Base-by-base conservation (phyloP, 83 land plant species). In the Thuja plicata region DNA sequence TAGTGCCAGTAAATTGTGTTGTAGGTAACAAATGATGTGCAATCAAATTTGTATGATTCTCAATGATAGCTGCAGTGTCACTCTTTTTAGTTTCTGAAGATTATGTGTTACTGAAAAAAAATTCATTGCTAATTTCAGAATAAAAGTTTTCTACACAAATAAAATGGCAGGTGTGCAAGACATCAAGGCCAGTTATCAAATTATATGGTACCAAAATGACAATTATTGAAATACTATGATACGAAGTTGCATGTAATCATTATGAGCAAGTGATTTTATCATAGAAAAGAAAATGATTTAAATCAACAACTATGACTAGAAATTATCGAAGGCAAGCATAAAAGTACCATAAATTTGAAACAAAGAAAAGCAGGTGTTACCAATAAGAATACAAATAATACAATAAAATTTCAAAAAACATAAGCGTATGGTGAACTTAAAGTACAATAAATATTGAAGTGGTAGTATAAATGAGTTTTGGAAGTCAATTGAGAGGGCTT, bases 151-250 rank as follows among this genome's bases (percentile, higher is more conserved):
- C 9, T 41, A 21, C 84, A 80, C 2, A 41, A 41, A 32, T n/a
- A 45, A 48, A 83, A 48, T 48, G 35, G 30, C 52, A 30, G 32
- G 50, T 30, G 30, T 48, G 30, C 34, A 83, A 46, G 55, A 83
- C 48, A 83, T 83, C n/a, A 83, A 83, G 34, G 55, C 55, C 52
- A 83, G 85, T 48, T 48, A 48, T 13, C 35, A 83, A 35, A 83
- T 46, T 46, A 45, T 48, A n/a, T 5, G 15, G 16, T 83, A 10
- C 17, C 13, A 83, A 30, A 19, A 10, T 48, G 21, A 83, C 57
- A 54, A 54, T 15, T 15, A 54, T 54, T 16, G 57, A 54, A 54
- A 54, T 83, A 9, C 35, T 3, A 83, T n/a, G 34, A 27, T n/a
- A 15, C 46, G 5, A 52, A 12, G 11, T 30, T n/a, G 17, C 57